A percentile compares a stretch with the other conserved stretches of the same genome.
Evolutionary conservation across 2,329 filamentous ascomycete species (phyloP).

Genomic region (Xenoacremonium recifei): DNA sequence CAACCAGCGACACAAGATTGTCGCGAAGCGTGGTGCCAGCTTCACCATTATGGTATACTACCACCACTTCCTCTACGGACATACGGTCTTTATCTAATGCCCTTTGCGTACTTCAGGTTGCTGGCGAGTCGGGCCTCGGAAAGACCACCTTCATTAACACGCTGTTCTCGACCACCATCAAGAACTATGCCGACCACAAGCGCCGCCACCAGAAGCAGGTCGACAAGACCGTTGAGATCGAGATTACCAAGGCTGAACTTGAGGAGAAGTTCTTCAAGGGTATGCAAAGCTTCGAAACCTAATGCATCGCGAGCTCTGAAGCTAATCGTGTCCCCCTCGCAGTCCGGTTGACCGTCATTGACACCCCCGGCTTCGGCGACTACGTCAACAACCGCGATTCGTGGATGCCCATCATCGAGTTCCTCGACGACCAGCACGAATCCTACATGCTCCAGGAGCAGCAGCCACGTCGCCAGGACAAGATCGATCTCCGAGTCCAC

Average conservation of each 20-base stretch:
- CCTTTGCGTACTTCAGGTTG: slow-evolving; percentile 61
- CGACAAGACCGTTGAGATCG: slow-evolving; percentile 99
- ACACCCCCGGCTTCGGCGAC: slow-evolving; percentile 98
- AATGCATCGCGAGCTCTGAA: slow-evolving; percentile 9
- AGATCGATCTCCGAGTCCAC: slow-evolving; percentile 98
- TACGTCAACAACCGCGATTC: slow-evolving; percentile 99
- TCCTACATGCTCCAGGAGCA: slow-evolving; percentile 99
- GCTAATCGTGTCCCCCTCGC: slow-evolving; percentile 20
- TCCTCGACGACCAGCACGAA: slow-evolving; percentile 99
- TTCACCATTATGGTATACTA: slow-evolving; percentile 95
- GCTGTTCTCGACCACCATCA: slow-evolving; percentile 99
- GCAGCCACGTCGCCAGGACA: slow-evolving; percentile 95
- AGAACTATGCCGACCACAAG: slow-evolving; percentile 99
- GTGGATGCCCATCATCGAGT: slow-evolving; percentile 99
- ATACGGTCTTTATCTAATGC: slow-evolving; percentile 2
- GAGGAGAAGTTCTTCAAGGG: slow-evolving; percentile 99
- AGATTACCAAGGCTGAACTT: slow-evolving; percentile 99
- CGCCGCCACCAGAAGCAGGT: slow-evolving; percentile 98
- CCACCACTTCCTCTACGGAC: not conserved
- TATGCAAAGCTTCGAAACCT: slow-evolving; percentile 41
- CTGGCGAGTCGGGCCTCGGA: slow-evolving; percentile 95
- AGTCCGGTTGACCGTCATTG: slow-evolving; percentile 98
- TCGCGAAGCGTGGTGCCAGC: slow-evolving; percentile 83
- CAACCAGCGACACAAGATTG: slow-evolving; percentile 74
- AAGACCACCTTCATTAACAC: slow-evolving; percentile 99